Base-by-base conservation (phyloP, 2,329 filamentous ascomycete species). In the Clonostachys solani region DNA sequence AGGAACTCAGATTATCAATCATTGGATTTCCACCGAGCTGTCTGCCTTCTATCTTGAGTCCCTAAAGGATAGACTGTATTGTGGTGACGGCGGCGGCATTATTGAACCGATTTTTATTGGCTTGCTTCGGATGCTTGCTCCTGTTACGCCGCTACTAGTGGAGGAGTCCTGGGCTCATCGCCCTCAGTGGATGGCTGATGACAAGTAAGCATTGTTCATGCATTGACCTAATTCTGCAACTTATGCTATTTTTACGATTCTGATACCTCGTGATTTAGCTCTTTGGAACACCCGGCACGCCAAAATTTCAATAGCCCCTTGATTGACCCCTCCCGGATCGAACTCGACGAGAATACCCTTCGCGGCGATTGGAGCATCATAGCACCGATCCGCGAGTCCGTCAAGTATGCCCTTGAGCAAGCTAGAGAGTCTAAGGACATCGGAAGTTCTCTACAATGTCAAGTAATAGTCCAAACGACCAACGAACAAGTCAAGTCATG, bases 1-100 rank as follows among this genome's bases (percentile, higher is more conserved):
- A 65, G 92, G 80, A 12, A 73, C 91, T 6, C 81, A 75, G 49
- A 68, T 78, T 5, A 75, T 97, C 53, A 95, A 92, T 65, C 80
- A 81, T 52, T 96, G 92, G 84, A 77, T 95, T 49, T 83, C 84
- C 47, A 83, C 77, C 19, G 89, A 96, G 55, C 77, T 99, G 19
- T 96, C 91, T 1, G 86, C 92, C 0, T 95, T 96, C 65, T 99
- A 97, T 64, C 82, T 99, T 48, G 94, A 99, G 66, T 84, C 88
- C 1, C 76, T 92, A 57, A 99, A 99, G 66, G 94, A 99, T 59
- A 78, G 89, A 4, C 74, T 97, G 2, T 99, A 99, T 71, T 94
- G 92, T 42, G 89, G 87, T 33, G 80, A 84, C 50, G 80, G 80
- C 13, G 75, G 79, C 13, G 86, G 87, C 42, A 73, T 79, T 5